phyloP scores from a whole-genome alignment of 805 yeast species.

The Novakomyces olei region DNA sequence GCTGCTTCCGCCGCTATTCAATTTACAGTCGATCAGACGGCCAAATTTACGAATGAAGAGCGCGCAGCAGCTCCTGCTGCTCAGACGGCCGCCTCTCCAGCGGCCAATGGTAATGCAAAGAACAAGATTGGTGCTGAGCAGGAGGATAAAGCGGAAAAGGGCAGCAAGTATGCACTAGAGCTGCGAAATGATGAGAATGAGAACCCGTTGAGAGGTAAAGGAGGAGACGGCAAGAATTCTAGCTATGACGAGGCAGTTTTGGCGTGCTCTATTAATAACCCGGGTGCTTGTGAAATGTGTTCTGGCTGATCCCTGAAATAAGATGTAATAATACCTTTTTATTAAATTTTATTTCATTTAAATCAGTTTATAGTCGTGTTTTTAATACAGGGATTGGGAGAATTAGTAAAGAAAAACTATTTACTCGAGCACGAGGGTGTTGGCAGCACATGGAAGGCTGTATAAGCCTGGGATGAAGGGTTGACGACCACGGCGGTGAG shows the following conservation, averaged over 20 bases:
- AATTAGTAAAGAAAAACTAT: too few relatives aligned
- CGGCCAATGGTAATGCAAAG: background rate
- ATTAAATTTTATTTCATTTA: too few relatives aligned
- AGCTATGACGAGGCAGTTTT: conserved; percentile 73
- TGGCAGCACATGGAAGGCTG: too few relatives aligned
- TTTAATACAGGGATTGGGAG: too few relatives aligned
- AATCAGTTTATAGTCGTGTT: too few relatives aligned
- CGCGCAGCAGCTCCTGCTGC: conserved; percentile 2
- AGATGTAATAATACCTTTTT: too few relatives aligned
- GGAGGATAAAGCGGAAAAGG: conserved; percentile 14
- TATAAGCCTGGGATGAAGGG: too few relatives aligned
- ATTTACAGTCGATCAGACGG: conserved; percentile 44
- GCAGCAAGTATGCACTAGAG: too few relatives aligned
- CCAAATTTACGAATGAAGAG: conserved; percentile 13
- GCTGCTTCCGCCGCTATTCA: conserved; percentile 96
- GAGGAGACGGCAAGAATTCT: conserved; percentile 23
- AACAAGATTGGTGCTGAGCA: background rate
- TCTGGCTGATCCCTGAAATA: conserved; percentile 41
- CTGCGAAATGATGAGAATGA: too few relatives aligned
- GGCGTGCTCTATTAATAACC: conserved; percentile 92
- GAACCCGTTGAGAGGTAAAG: conserved; percentile 7
- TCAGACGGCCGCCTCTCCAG: background rate
- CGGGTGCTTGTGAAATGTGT: conserved; percentile 97
- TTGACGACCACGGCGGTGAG: too few relatives aligned
- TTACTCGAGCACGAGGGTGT: too few relatives aligned